Evolutionary conservation across 2,329 filamentous ascomycete genomes (phyloP), one percentile per base, ranked within the genome.

Genomic region (Daldinia sp.): DNA sequence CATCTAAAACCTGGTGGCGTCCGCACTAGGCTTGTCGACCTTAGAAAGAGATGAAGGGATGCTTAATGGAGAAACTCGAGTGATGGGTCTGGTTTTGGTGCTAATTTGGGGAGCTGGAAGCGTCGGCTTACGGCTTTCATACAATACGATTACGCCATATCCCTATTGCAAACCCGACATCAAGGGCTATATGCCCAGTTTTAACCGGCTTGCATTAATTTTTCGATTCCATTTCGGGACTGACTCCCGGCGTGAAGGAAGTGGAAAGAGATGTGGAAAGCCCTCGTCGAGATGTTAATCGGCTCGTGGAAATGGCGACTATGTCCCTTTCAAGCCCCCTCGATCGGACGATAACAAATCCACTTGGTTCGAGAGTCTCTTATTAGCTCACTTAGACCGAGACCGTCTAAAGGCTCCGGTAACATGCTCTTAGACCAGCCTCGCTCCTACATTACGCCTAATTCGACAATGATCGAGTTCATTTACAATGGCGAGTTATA

Each of bases 401-500:
- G 30, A 5, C 18, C 5, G 12, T 35, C 13, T 23, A 37, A 37
- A 53, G 15, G 13, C n/a, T 39, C 37, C n/a, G 41, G 33, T 18
- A 42, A 56, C 3, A n/a, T 26, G 51, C 30, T 37, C 9, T 35
- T 20, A 12, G 12, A 18, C 2, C 20, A 39, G 12, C 20, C 30
- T 6, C 20, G 23, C 6, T 39, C 18, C 5, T 37, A 60, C 18
- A 23, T 13, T 10, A n/a, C 5, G 7, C 33, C 7, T 35, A 10
- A 18, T 9, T 51, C 26, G 15, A 33, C 15, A 51, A 51, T 51
- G 10, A 26, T 7, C 28, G 26, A 33, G 20, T 39, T 30, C 12
- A 41, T 54, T 42, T 28, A 37, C 42, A 28, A 50, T 46, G 33
- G 54, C 48, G 58, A 63, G 18, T 7, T 48, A 44, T 42, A 56